Evolutionary conservation across 2,329 filamentous ascomycete species (phyloP), one percentile per base, ranked within the genome.

Genomic region (Sclerotinia sclerotiorum): DNA sequence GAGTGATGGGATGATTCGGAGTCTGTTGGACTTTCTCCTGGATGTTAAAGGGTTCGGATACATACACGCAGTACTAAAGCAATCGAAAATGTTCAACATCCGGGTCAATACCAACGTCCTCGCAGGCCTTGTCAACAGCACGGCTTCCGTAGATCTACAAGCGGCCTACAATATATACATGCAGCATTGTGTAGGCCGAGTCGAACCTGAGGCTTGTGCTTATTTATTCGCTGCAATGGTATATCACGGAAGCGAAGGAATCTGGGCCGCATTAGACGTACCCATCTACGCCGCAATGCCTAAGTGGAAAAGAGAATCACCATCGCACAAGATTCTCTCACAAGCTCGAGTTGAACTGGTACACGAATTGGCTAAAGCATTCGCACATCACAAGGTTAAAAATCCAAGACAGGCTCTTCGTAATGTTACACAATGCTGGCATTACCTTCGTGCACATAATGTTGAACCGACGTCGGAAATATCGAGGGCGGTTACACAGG

Each of bases 341-440:
- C 71, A 70, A 57, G 48, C 64, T 13, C 71, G 67, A 63, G 68
- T 72, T 15, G 56, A 69, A 27, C 64, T 77, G 11, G 54, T 78
- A 4, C 60, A 67, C 2, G 70, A 70, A 35, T 74, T 77, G 71
- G 76, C 76, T 24, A 62, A 68, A 5, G 69, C 68, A n/a, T 77
- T 78, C 69, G 72, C 76, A 15, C 49, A 68, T 19, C 67, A 66
- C 11, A 44, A 68, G 10, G 35, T 51, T 10, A 70, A 70, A 13
- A 49, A 68, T 17, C 68, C 54, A 13, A 68, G 73, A 51, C 68
- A 69, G 19, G 72, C 73, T 19, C 57, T 77, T n/a, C 72, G 75
- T 11, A 74, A 75, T 67, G 72, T 78, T 27, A 61, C 57, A 46
- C 72, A 73, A 61, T 77, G 75, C 62, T 58, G 74, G 19, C 64